Base-by-base conservation (phyloP, 768 basidiomycete species). In the Phaeotremella skinneri region DNA sequence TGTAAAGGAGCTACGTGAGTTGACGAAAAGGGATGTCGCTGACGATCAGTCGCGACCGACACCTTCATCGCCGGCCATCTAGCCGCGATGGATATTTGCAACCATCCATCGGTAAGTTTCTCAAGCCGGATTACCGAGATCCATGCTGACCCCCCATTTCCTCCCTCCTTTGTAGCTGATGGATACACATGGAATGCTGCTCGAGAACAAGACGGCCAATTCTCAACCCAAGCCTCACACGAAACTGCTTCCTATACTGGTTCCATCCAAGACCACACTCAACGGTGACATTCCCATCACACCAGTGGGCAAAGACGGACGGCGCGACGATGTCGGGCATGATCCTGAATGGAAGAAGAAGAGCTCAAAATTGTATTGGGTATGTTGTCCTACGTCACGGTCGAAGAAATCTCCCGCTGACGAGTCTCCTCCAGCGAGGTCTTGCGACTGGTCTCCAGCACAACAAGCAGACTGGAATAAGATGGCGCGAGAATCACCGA, bases 221-320 rank as follows among this genome's bases (percentile, higher is more conserved):
- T 69, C 71, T 2, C 71, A 74, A 50, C 77, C 77, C 9, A 73
- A 70, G 45, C 76, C 77, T 1, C 77, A 78, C 55, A 75, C 75
- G 31, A 69, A 74, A 43, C 63, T 77, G 2, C 72, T 72, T 27
- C 77, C 77, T 6, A 73, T 78, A 56, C 59, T 78, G 3, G 73
- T 73, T 6, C 75, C 74, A 7, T 77, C 76, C 23, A 72, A 73
- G 29, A 76, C 76, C 6, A 59, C 64, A 42, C 59, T 77, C 27
- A 73, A 76, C 51, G 72, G 74, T 0, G 77, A 78, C 57, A 77
- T 78, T 39, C 76, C 77, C 1, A 68, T 78, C 26, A 76, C 77
- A 2, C 77, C 77, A 0, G 73, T 76, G 23, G 76, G 76, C 3
- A 64, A 66, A 48, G 74, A 76, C 52, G 70, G 72, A 21, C 37